Evolutionary conservation across 1,139 yeast genomes (phyloP).

Genomic region (Geotrichum histeridarum): DNA sequence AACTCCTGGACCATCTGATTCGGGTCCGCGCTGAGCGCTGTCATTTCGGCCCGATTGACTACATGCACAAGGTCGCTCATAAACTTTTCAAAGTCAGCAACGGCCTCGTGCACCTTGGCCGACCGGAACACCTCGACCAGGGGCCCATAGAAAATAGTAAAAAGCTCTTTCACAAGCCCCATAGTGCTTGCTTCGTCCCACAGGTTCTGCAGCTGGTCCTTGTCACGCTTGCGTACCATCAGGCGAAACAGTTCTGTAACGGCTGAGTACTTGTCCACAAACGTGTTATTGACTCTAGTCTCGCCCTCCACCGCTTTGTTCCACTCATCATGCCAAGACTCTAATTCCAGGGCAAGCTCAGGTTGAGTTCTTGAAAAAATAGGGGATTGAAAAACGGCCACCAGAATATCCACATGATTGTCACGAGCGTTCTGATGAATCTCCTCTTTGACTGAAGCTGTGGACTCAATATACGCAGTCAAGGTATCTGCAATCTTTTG

Average conservation of each 20-base stretch:
- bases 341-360: conserved; percentile 23
- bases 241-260: conserved; percentile 61
- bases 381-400: conserved; percentile 10
- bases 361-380: conserved; percentile 17
- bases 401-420: conserved; percentile 29
- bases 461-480: conserved; percentile 31
- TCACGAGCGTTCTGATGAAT: conserved; percentile 24
- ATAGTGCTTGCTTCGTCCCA: conserved; percentile 85
- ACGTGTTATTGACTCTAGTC: conserved; percentile 21
- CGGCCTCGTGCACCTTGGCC: conserved; percentile 71
- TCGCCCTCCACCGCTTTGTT: conserved; percentile 33
- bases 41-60: conserved; percentile 47
- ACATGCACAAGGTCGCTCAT: conserved; percentile 62
- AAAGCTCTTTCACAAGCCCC: conserved; percentile 60
- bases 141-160: conserved; percentile 80
- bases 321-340: conserved; percentile 40
- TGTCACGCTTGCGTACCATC: conserved; percentile 66
- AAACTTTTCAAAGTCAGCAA: conserved; percentile 67
- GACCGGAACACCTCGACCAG: conserved; percentile 68
- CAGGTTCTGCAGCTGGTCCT: conserved; percentile 62
- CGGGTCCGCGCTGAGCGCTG: conserved; percentile 46
- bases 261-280: conserved; percentile 42
- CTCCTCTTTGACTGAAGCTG: conserved; percentile 16
- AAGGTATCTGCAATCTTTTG: conserved; percentile 31
- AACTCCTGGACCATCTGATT: conserved; percentile 59